A percentile compares a stretch with the other conserved stretches of the same genome.
Evolutionary conservation across 129 eudicot species (phyloP).

Genomic region (Centella asiatica): DNA sequence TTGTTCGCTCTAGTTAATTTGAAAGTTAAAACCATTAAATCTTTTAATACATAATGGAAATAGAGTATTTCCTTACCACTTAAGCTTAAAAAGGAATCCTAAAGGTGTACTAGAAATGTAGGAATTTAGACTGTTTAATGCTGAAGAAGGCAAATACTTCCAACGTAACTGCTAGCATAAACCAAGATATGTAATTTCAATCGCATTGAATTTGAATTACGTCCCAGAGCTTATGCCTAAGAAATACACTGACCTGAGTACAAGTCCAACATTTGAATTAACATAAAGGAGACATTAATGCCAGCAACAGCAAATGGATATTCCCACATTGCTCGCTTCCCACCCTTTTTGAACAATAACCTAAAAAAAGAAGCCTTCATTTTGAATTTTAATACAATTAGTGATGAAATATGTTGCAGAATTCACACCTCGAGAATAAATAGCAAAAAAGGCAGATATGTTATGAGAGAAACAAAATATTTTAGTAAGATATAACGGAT

Average conservation of each 20-base stretch:
- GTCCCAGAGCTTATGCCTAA: too few species aligned
- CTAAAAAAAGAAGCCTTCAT: conserved; percentile 60
- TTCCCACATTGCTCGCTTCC: conserved; percentile 62
- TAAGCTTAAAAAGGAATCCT: too few species aligned
- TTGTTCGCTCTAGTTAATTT: too few species aligned
- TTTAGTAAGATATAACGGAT: background rate
- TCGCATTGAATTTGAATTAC: too few species aligned
- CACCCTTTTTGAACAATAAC: conserved; percentile 67
- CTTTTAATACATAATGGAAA: too few species aligned
- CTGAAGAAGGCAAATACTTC: too few species aligned
- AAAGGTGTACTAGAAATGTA: too few species aligned
- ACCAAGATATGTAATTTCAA: background rate
- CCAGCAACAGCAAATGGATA: conserved; percentile 88
- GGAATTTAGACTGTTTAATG: too few species aligned
- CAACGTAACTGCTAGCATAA: too few species aligned
- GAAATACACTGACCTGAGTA: conserved; percentile 55
- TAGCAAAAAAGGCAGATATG: background rate
- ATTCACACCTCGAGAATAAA: conserved; percentile 7
- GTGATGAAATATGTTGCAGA: conserved; percentile 17
- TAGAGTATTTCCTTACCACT: too few species aligned
- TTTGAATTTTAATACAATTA: conserved; percentile 31
- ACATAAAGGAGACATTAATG: conserved; percentile 68
- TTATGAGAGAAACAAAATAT: background rate
- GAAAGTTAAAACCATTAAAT: too few species aligned
- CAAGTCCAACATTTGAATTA: conserved; percentile 68